These are phyloP conservation scores for Mycena vulgaris DNA, from an alignment of 768 basidiomycete species.

Conservation along the genomic window DNA sequence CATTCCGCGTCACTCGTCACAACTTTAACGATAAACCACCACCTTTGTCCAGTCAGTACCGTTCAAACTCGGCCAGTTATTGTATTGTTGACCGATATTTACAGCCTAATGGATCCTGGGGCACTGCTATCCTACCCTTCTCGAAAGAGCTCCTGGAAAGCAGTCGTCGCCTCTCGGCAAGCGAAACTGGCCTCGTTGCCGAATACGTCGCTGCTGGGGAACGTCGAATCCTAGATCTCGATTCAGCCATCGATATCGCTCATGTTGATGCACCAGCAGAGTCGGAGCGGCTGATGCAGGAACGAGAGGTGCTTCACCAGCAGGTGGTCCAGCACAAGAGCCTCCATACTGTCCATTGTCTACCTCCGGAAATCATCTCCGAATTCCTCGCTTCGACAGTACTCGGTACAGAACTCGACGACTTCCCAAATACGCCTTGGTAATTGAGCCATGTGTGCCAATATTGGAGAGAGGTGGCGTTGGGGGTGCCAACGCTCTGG, in stretches of 20 bases:
- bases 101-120: too few species aligned
- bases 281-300: not conserved
- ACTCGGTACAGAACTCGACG: not conserved
- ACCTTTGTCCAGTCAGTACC: too few species aligned
- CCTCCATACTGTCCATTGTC: not conserved
- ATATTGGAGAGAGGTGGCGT: constrained; percentile 15
- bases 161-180: constrained; percentile 13
- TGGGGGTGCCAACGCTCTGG: constrained; percentile 3
- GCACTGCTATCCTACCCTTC: too few species aligned
- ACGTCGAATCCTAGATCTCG: not conserved
- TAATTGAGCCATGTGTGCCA: constrained; percentile 25
- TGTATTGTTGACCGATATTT: too few species aligned
- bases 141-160: constrained; percentile 9
- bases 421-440: constrained; percentile 20
- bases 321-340: constrained; percentile 5
- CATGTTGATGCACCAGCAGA: not conserved
- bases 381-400: not conserved
- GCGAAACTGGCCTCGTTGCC: constrained; percentile 7
- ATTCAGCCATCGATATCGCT: not conserved
- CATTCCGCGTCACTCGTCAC: too few species aligned
- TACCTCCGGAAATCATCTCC: constrained; percentile 25
- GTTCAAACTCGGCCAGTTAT: too few species aligned
- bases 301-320: not conserved
- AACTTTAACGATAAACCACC: too few species aligned
- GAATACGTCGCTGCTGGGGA: not conserved